These are phyloP conservation scores for Alternaria triticimaculans DNA, from an alignment of 2,329 filamentous ascomycete species.

Conservation along the genomic window DNA sequence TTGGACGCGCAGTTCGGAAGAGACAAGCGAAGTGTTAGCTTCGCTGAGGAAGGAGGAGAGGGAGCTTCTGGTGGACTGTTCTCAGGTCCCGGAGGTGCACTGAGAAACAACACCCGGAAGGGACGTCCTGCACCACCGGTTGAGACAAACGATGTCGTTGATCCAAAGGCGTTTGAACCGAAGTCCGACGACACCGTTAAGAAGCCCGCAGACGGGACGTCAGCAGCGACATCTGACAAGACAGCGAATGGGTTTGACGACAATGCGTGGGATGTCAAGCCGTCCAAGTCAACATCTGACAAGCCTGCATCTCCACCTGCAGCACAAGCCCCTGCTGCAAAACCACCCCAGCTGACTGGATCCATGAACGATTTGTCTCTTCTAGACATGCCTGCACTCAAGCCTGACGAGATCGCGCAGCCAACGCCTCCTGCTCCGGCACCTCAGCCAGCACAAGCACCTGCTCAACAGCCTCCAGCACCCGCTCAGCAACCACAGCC, in stretches of 20 bases:
- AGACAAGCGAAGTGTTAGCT: conserved; percentile 62
- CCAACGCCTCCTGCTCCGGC: conserved; percentile 51
- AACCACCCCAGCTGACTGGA: conserved; percentile 60
- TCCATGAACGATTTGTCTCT: conserved; percentile 73
- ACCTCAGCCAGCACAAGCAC: conserved; percentile 48
- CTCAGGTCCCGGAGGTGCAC: conserved; percentile 85
- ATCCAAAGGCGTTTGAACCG: conserved; percentile 82
- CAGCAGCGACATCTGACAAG: conserved; percentile 57
- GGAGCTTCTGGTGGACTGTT: conserved; percentile 79
- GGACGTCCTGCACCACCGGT: conserved; percentile 86
- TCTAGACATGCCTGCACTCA: conserved; percentile 57
- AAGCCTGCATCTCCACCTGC: conserved; percentile 50
- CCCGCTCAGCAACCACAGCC: conserved; percentile 44
- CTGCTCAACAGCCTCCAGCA: conserved; percentile 49
- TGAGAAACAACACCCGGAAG: conserved; percentile 95
- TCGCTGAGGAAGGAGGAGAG: conserved; percentile 64
- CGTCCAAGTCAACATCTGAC: conserved; percentile 62
- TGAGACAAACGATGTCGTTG: conserved; percentile 83
- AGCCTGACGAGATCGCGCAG: conserved; percentile 50
- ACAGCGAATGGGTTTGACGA: conserved; percentile 80
- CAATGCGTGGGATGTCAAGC: conserved; percentile 96
- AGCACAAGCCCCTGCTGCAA: conserved; percentile 48
- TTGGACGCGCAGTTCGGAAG: conserved; percentile 80
- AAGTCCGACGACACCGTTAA: conserved; percentile 56
- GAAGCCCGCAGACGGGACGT: conserved; percentile 54